A percentile compares a stretch with the other conserved stretches of the same genome.
phyloP scores from a whole-genome alignment of 2,329 filamentous ascomycete species.

The Fusarium udum region DNA sequence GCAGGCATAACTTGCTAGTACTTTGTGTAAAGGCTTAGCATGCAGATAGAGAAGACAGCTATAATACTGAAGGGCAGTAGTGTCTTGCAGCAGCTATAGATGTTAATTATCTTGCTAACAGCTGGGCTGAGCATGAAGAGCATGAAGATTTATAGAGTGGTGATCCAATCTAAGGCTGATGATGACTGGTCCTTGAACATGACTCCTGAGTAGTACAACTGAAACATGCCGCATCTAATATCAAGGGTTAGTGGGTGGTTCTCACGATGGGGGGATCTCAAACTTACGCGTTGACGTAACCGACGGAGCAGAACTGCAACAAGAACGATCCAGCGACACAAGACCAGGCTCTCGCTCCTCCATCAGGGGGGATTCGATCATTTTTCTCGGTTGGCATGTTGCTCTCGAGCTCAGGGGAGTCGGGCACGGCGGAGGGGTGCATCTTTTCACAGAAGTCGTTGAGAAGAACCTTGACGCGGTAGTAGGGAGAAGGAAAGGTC shows the following conservation, averaged over 20 bases:
- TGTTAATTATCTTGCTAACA: neutral
- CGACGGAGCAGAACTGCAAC: neutral
- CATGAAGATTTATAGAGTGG: neutral
- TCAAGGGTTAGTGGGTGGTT: neutral
- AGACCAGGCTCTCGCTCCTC: neutral
- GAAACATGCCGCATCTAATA: conserved; percentile 2
- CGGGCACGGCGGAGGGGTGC: neutral
- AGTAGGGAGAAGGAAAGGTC: neutral
- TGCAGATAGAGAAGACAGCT: neutral
- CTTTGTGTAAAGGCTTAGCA: neutral
- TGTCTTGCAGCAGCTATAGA: neutral
- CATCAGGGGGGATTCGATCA: neutral
- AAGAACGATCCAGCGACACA: neutral
- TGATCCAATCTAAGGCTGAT: neutral
- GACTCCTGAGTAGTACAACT: neutral
- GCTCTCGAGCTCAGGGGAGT: neutral
- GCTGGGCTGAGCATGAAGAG: neutral
- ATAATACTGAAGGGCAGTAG: neutral
- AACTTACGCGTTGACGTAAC: neutral
- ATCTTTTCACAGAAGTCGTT: neutral
- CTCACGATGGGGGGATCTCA: fast-evolving
- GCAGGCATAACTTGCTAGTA: conserved; percentile 1
- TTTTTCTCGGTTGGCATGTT: neutral
- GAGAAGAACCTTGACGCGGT: neutral
- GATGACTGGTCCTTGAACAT: neutral